Evolutionary conservation across 2,329 filamentous ascomycete species (phyloP), one percentile per base, ranked within the genome.

Genomic region (Ophiocordyceps sinensis): DNA sequence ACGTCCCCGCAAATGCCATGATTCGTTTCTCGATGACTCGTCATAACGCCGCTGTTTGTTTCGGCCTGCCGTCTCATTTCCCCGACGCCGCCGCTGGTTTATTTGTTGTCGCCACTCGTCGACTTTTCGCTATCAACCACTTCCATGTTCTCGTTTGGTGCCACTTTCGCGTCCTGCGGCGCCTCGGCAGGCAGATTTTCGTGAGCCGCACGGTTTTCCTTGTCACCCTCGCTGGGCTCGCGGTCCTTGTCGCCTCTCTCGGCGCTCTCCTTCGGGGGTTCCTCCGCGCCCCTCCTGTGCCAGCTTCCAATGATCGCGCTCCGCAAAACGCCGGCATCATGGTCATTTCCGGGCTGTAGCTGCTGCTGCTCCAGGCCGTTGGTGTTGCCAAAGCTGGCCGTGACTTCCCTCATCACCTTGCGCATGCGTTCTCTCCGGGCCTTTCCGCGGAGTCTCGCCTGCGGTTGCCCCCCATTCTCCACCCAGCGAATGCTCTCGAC

Each of bases 401-500:
- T 68, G 12, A 73, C 63, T 47, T 75, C 72, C 38, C 61, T 57
- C 63, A 76, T 68, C 1, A 69, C 70, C 53, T 68, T 71, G 29
- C 71, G 63, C 53, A 77, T 78, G 35, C 74, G 64, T 49, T 77
- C 71, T 11, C 73, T 59, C 5, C 73, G 61, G 1, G 62, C 74
- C 51, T 72, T 71, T 39, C 74, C 74, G 4, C 73, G 63, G 2
- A 77, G 63, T 37, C 73, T 60, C 26, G 69, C 69, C 53, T 76
- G 71, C 43, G 64, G 72, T 47, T 69, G 70, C 0, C 75, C 81
- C 12, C 91, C 87, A 47, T 77, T 73, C 47, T 85, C 80, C 0
- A 95, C 84, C 79, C 88, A 96, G 40, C 86, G 78, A 11, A 94
- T 74, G 40, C 78, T 77, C 45, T 79, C 70, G 38, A 98, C 75